Evolutionary conservation across 345 rosid genomes (phyloP), one percentile per base, ranked within the genome.

Genomic region (Combretum micranthum): DNA sequence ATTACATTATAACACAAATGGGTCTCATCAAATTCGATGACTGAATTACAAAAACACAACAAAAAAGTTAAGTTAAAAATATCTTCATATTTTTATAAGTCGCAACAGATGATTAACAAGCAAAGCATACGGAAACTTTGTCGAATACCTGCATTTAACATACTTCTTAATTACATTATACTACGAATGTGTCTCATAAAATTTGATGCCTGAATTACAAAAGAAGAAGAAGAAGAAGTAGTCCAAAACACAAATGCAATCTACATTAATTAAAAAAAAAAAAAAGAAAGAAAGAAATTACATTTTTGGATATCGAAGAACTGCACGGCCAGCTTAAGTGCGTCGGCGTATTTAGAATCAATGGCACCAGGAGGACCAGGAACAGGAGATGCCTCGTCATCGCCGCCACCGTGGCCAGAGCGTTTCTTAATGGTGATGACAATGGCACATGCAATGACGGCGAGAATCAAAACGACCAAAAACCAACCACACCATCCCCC

Each of bases 281-380:
- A 17, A 20, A 25, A 39, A 11, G 50, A 47, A 2, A 22, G 22
- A 20, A 42, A 16, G 44, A 22, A 4, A 13, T 18, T 76, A 94
- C 97, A 83, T 81, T 87, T 94, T 65, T 94, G 95, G 42, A 94
- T 67, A 65, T 94, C 95, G 75, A 94, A 78, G 87, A 93, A 93
- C 56, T 93, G 86, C 73, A 83, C 60, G 22, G 99, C 85, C 32
- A 78, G 17, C 44, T 84, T 81, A 67, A 94, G 96, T 57, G 99
- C 94, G 15, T 80, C 83, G 17, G 80, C 67, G 69, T 93, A 93
- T 70, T 87, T 85, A 72, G 76, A 80, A 37, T 83, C 87, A 25
- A 85, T 64, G 37, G 96, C 87, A 18, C 97, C 97, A 5, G 96
- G 97, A 22, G 96, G 91, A 1, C 91, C 94, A 0, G 96, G 96